phyloP scores from a whole-genome alignment of 345 rosid genomes.

The Triadica sebifera region DNA sequence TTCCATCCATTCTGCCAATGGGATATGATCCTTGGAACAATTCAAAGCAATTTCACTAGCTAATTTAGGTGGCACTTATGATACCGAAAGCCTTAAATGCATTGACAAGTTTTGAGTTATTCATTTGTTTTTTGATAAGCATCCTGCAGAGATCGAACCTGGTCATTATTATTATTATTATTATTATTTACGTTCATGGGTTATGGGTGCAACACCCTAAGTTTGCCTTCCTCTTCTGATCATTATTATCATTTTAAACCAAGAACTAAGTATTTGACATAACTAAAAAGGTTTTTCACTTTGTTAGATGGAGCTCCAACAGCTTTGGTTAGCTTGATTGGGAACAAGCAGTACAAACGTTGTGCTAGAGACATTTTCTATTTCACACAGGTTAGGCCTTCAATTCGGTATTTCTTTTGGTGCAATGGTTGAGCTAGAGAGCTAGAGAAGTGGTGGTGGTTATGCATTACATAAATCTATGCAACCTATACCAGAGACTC shows the following conservation, averaged over 20 bases:
- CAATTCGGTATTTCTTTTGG: background rate
- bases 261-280: background rate
- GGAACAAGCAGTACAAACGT: constrained; percentile 82
- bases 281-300: constrained; percentile 3
- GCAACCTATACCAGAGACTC: background rate
- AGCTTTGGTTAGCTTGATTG: constrained; percentile 85
- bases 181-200: background rate
- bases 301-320: constrained; percentile 87
- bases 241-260: background rate
- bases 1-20: background rate
- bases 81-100: background rate
- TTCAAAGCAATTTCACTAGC: background rate
- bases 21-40: too few relatives aligned
- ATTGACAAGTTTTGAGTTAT: background rate
- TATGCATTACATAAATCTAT: background rate
- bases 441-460: too few relatives aligned
- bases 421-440: background rate
- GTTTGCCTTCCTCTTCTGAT: background rate
- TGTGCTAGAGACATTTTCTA: constrained; percentile 90
- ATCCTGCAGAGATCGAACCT: background rate
- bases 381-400: constrained; percentile 74
- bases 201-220: background rate
- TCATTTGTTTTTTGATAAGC: background rate
- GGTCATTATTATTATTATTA: background rate
- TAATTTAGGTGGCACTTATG: background rate